phyloP scores from a whole-genome alignment of 1,284 basidiomycete species.

The Boletus hoseneyae region DNA sequence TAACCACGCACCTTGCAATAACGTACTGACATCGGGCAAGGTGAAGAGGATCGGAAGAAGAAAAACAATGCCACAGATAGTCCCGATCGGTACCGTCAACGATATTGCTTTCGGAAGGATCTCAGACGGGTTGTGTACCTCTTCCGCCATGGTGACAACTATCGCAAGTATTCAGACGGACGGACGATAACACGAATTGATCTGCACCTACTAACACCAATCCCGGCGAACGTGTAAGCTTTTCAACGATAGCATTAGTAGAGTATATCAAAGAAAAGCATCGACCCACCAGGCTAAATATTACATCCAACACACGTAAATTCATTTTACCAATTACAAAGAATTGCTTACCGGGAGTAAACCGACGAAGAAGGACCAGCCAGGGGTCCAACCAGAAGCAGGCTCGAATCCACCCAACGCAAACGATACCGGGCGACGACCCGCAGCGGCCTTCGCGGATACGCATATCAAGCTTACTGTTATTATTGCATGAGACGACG shows the following conservation, averaged over 20 bases:
- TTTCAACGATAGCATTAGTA: slow-evolving; percentile 1
- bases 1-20: slow-evolving; percentile 45
- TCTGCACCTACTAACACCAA: slow-evolving; percentile 47
- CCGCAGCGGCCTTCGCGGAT: slow-evolving; percentile 46
- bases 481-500: slow-evolving; percentile 3
- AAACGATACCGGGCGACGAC: slow-evolving; percentile 45
- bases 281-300: slow-evolving; percentile 36
- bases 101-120: slow-evolving; percentile 60
- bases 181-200: neutral
- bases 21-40: slow-evolving; percentile 51
- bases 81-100: slow-evolving; percentile 61
- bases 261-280: neutral
- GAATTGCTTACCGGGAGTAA: slow-evolving; percentile 43
- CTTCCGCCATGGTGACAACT: slow-evolving; percentile 31
- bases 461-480: slow-evolving; percentile 47
- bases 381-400: slow-evolving; percentile 52
- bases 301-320: no score
- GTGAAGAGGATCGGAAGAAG: slow-evolving; percentile 70
- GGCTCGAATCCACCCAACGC: slow-evolving; percentile 50
- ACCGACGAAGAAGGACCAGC: slow-evolving; percentile 31
- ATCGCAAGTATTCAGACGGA: slow-evolving; percentile 5
- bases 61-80: slow-evolving; percentile 56
- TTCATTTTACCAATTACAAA: no score
- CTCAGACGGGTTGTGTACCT: slow-evolving; percentile 54
- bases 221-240: slow-evolving; percentile 50